Evolutionary conservation across 179 eudicot genomes (phyloP).

Genomic region (Nepenthes alata): DNA sequence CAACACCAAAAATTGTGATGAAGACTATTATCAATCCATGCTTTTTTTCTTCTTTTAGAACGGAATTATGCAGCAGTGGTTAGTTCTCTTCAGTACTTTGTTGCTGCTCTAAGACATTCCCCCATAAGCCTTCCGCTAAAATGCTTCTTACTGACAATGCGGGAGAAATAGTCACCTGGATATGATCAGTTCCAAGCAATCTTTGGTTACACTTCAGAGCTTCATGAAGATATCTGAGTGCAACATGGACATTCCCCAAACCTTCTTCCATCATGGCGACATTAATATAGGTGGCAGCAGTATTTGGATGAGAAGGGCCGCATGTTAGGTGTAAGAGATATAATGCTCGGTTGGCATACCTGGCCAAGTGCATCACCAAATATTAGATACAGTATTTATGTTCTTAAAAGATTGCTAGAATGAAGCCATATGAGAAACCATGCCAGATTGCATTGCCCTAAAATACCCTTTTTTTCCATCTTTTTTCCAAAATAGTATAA

Average conservation of each 20-base stretch:
- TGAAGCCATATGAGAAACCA: not conserved
- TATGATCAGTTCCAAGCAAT: constrained; percentile 93
- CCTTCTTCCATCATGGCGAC: constrained; percentile 99
- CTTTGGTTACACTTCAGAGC: constrained; percentile 95
- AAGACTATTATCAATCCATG: too few species aligned
- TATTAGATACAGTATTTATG: too few species aligned
- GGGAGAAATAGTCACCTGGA: constrained; percentile 39
- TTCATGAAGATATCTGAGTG: constrained; percentile 91
- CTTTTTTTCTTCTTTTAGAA: too few species aligned
- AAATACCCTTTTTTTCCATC: too few species aligned
- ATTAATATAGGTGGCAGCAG: constrained; percentile 95
- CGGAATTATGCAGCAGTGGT: too few species aligned
- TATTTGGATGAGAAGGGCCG: constrained; percentile 96
- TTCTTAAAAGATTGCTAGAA: constrained; percentile 5
- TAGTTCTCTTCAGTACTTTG: too few species aligned
- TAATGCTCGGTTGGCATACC: constrained; percentile 95
- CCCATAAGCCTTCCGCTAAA: too few species aligned
- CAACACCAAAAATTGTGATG: too few species aligned
- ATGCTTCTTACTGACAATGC: too few species aligned
- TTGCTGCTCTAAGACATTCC: too few species aligned
- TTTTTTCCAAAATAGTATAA: too few species aligned
- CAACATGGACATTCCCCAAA: constrained; percentile 89
- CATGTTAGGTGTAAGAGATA: constrained; percentile 89
- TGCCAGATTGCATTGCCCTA: too few species aligned
- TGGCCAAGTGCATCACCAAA: constrained; percentile 7